Base-by-base conservation (phyloP, 1,284 basidiomycete species). In the Vanrija sp. region DNA sequence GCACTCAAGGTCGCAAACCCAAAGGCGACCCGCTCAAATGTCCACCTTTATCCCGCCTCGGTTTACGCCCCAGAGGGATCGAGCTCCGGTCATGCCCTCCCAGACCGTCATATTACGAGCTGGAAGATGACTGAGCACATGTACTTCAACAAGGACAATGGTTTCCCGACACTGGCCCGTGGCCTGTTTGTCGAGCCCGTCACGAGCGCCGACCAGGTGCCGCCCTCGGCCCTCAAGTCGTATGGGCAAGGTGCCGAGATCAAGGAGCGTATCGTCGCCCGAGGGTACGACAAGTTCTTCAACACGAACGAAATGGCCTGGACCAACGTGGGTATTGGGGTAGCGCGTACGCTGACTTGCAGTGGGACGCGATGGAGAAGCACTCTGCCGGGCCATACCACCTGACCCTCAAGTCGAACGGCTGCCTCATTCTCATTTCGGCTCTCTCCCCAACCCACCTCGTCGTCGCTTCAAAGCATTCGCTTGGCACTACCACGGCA, bases 231-330 rank as follows among this genome's bases (percentile, higher is more conserved):
- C 18, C 15, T 60, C 42, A 16, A 68, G 71, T 18, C 44, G 14
- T 52, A 45, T 9, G 54, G 56, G 10, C 25, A 41, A 10, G 45
- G 45, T 19, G 55, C 49, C 24, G 49, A 61, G 3, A 37, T 74
- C 36, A 64, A 64, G 25, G 66, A 72, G 49, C 77, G 89, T 46
- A 95, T 99, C 52, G 85, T 95, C 0, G 87, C 84, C 0, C 79
- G 96, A 45, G 95, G 95, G 0, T 98, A 99, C 68, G 96, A 98
- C 80, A 99, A 99, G 77, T 98, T 99, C 77, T 98, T 98, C 81
- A 98, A 97, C 71, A 89, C 96, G 31, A 88, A 85, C 24, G 95
- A 98, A 71, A 89, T 98, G 23, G 86, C 87, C 1, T 98, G 94
- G 92, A 94, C 87, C 0, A 85, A 85, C 51, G 94, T 95, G 66